A percentile compares a stretch with the other conserved stretches of the same genome.
Evolutionary conservation across 1,139 yeast genomes (phyloP).

Genomic region (Ashbya aceris): DNA sequence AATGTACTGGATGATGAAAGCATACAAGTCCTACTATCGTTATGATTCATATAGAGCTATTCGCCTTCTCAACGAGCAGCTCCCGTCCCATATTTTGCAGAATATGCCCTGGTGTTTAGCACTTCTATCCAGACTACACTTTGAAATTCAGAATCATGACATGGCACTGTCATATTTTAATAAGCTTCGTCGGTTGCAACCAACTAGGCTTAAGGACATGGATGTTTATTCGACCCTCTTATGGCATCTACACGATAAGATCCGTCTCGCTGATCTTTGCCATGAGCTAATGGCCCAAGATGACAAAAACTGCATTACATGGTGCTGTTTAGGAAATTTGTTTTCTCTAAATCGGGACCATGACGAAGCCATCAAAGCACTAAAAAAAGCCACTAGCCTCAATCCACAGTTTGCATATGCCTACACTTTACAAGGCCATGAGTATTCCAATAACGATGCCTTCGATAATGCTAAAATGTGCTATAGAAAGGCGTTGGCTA

Average conservation of each 20-base stretch:
- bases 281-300: constrained; percentile 69
- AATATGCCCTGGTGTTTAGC: constrained; percentile 83
- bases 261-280: constrained; percentile 71
- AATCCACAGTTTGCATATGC: constrained; percentile 79
- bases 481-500: constrained; percentile 67
- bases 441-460: constrained; percentile 78
- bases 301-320: constrained; percentile 64
- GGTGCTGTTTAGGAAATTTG: constrained; percentile 89
- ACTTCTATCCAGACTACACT: constrained; percentile 70
- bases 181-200: constrained; percentile 55
- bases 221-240: constrained; percentile 81
- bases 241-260: constrained; percentile 86
- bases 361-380: constrained; percentile 84
- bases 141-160: constrained; percentile 79
- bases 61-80: constrained; percentile 51
- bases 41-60: constrained; percentile 81
- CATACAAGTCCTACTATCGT: constrained; percentile 51
- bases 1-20: constrained; percentile 34
- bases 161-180: constrained; percentile 60
- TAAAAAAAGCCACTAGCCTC: constrained; percentile 65
- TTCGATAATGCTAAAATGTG: constrained; percentile 82
- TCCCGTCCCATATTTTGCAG: constrained; percentile 44
- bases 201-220: constrained; percentile 83
- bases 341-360: constrained; percentile 79
- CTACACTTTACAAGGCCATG: constrained; percentile 90